phyloP scores from a whole-genome alignment of 495 filamentous ascomycete genomes.

The Penicillium fimorum region DNA sequence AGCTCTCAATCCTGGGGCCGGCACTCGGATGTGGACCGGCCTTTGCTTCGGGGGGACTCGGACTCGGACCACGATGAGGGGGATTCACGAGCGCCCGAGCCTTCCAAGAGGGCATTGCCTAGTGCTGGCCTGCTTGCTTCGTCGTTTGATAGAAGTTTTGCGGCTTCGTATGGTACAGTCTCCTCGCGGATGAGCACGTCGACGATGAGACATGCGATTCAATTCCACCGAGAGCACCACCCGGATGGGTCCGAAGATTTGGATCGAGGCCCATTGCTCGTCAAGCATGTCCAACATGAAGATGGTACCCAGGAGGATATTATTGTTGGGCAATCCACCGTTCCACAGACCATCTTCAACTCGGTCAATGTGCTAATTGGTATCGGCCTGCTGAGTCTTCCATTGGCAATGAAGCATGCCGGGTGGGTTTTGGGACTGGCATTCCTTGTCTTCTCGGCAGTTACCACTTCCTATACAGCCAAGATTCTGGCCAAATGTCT shows the following conservation, averaged over 20 bases:
- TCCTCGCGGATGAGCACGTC: conserved; percentile 64
- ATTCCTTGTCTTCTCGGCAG: conserved; percentile 70
- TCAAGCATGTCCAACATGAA: conserved; percentile 81
- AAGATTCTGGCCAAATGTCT: conserved; percentile 84
- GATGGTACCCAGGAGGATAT: conserved; percentile 81
- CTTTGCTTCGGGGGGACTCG: conserved; percentile 29
- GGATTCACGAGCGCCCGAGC: conserved; percentile 10
- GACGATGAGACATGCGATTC: conserved; percentile 68
- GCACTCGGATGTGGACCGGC: conserved; percentile 28
- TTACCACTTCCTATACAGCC: conserved; percentile 82
- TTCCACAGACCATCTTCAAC: conserved; percentile 96
- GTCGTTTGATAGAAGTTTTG: conserved; percentile 67
- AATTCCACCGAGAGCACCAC: conserved; percentile 71
- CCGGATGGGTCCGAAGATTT: conserved; percentile 58
- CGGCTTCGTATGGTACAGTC: conserved; percentile 75
- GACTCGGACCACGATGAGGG: conserved; percentile 24
- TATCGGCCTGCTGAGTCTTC: conserved; percentile 83
- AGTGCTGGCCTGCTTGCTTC: conserved; percentile 40
- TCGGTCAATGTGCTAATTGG: conserved; percentile 94
- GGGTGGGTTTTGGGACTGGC: conserved; percentile 85
- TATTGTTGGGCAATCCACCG: conserved; percentile 85
- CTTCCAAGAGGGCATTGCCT: conserved; percentile 23
- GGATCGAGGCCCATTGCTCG: conserved; percentile 73
- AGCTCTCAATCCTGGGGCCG: conserved; percentile 32
- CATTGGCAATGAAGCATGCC: conserved; percentile 83